phyloP scores from a whole-genome alignment of 345 rosid species.

The Diplotaxis tenuifolia region DNA sequence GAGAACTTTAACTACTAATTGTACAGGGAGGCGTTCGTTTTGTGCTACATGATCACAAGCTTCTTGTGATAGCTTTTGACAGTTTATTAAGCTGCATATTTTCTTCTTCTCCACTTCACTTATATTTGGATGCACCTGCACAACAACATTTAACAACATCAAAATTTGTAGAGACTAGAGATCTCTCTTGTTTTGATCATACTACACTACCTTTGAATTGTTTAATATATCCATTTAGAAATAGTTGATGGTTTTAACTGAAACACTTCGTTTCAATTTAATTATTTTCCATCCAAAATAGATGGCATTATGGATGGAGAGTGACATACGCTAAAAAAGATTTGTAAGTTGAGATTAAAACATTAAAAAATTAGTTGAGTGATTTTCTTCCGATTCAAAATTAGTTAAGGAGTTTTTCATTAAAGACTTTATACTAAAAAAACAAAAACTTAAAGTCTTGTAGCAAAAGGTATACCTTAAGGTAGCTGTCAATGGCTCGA shows the following conservation, averaged over 20 bases:
- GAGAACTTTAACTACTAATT: slow-evolving; percentile 73
- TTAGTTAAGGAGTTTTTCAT: not conserved
- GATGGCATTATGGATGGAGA: not conserved
- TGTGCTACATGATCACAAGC: slow-evolving; percentile 88
- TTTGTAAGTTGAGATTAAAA: too few relatives aligned
- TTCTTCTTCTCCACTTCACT: slow-evolving; percentile 89
- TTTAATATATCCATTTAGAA: not conserved
- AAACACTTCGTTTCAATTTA: not conserved
- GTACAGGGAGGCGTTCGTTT: slow-evolving; percentile 70
- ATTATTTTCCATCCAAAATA: not conserved
- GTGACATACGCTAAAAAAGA: not conserved
- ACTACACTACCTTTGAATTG: not conserved
- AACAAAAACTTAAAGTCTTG: not conserved
- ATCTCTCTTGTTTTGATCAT: not conserved
- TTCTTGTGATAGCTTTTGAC: slow-evolving; percentile 78
- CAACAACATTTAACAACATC: not conserved
- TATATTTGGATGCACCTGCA: slow-evolving; percentile 72
- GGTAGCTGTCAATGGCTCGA: slow-evolving; percentile 81
- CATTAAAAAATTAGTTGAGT: not conserved
- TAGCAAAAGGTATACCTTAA: slow-evolving; percentile 53
- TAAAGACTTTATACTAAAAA: not conserved
- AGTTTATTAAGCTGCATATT: slow-evolving; percentile 83
- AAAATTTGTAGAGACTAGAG: not conserved
- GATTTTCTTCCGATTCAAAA: not conserved
- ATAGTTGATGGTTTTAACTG: not conserved